These are phyloP conservation scores for Aspergillus sp. DNA, from an alignment of 2,329 filamentous ascomycete species.

Conservation along the genomic window DNA sequence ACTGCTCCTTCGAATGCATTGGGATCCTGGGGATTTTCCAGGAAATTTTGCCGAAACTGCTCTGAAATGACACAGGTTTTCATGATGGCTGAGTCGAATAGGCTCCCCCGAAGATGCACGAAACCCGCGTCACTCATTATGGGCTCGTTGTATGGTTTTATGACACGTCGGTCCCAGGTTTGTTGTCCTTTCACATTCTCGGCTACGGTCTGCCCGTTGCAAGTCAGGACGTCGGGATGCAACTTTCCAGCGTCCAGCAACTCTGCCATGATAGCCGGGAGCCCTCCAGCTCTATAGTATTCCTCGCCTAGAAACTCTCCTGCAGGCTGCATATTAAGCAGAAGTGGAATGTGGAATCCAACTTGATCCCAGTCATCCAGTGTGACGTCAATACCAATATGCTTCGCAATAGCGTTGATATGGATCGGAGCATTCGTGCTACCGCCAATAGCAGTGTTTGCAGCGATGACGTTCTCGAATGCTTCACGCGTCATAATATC, in stretches of 20 bases:
- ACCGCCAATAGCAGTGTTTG: conserved; percentile 57
- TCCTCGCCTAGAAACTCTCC: conserved; percentile 56
- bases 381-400: conserved; percentile 52
- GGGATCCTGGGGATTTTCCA: conserved; percentile 47
- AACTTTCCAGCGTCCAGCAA: conserved; percentile 51
- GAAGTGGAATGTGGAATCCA: conserved; percentile 51
- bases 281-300: conserved; percentile 54
- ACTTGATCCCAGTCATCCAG: conserved; percentile 56
- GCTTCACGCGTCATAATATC: conserved; percentile 57
- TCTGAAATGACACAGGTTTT: conserved; percentile 53
- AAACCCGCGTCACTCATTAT: conserved; percentile 54
- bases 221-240: conserved; percentile 45
- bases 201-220: conserved; percentile 48
- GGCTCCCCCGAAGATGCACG: conserved; percentile 48
- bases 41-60: conserved; percentile 47
- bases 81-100: conserved; percentile 56
- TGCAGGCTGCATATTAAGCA: conserved; percentile 57
- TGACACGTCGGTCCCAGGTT: conserved; percentile 52
- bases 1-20: conserved; percentile 51
- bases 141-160: conserved; percentile 47
- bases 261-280: conserved; percentile 56
- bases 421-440: conserved; percentile 60
- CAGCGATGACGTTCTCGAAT: conserved; percentile 58
- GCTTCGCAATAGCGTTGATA: conserved; percentile 55
- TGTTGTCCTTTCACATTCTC: conserved; percentile 47